These are phyloP conservation scores for Gynostemma pentaphyllum DNA, from an alignment of 306 rosid genomes.

Conservation along the genomic window DNA sequence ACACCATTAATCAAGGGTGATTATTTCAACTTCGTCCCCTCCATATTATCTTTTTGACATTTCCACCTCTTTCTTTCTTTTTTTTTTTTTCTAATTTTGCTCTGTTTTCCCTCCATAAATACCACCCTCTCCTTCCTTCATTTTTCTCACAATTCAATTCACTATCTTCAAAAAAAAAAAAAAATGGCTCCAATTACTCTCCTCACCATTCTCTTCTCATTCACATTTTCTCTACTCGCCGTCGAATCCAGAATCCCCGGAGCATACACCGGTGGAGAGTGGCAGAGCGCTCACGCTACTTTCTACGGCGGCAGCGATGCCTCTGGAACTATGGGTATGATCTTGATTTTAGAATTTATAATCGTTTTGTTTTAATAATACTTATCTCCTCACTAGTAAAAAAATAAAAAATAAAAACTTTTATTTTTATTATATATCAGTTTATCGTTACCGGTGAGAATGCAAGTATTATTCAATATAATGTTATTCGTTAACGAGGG, in stretches of 20 bases:
- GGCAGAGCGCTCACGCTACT: constrained; percentile 89
- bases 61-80: not conserved
- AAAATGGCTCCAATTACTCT: not conserved
- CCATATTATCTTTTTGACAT: not conserved
- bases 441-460: too few relatives aligned
- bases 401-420: too few relatives aligned
- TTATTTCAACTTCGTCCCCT: constrained; percentile 5
- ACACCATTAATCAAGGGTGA: constrained; percentile 8
- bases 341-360: too few relatives aligned
- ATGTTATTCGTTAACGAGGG: too few relatives aligned
- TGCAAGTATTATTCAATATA: too few relatives aligned
- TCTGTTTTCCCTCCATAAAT: constrained; percentile 12
- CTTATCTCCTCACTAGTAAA: too few relatives aligned
- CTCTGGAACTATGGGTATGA: constrained; percentile 92
- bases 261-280: constrained; percentile 44
- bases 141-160: not conserved
- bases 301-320: constrained; percentile 93
- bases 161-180: not conserved
- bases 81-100: not conserved
- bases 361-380: too few relatives aligned
- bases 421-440: too few relatives aligned
- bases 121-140: not conserved
- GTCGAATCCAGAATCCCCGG: constrained; percentile 50
- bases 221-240: not conserved
- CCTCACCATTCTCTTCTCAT: not conserved